A percentile compares a stretch with the other conserved stretches of the same genome.
These are phyloP conservation scores for Leccinum ponderosum DNA, from an alignment of 1,284 basidiomycete species.

Conservation along the genomic window DNA sequence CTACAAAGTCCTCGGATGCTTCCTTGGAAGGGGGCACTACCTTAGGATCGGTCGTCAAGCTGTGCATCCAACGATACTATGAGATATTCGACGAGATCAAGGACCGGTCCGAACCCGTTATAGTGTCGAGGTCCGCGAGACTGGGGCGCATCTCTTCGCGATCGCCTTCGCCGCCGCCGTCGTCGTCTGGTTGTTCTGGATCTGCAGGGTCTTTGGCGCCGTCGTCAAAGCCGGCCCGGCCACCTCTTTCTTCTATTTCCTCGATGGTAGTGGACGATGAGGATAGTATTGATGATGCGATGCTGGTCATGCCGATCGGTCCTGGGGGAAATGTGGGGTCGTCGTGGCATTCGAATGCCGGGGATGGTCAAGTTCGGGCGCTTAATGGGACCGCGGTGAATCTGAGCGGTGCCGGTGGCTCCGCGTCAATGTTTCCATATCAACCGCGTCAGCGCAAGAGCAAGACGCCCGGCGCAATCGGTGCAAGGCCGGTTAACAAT, in stretches of 20 bases:
- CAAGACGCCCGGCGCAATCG: slow-evolving; percentile 21
- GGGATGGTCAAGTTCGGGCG: slow-evolving; percentile 8
- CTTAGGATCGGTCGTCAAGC: slow-evolving; percentile 68
- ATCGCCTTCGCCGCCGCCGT: slow-evolving; percentile 25
- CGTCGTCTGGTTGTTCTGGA: not conserved
- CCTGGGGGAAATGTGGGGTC: slow-evolving; percentile 33
- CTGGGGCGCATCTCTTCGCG: slow-evolving; percentile 16
- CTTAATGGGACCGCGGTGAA: not conserved
- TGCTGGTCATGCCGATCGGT: slow-evolving; percentile 73
- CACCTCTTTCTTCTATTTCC: slow-evolving; percentile 2
- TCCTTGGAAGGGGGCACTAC: slow-evolving; percentile 53
- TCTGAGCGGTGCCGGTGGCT: slow-evolving; percentile 2
- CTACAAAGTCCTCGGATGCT: slow-evolving; percentile 23
- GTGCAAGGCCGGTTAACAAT: slow-evolving; percentile 32
- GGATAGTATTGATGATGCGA: slow-evolving; percentile 69
- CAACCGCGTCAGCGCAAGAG: slow-evolving; percentile 42
- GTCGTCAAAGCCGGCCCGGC: slow-evolving; percentile 20
- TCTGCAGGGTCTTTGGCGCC: slow-evolving; percentile 32
- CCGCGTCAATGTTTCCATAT: slow-evolving; percentile 27
- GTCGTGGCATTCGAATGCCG: slow-evolving; percentile 10
- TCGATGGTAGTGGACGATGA: slow-evolving; percentile 50
- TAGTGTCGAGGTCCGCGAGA: not conserved
- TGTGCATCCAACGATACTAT: slow-evolving; percentile 81
- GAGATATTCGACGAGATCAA: slow-evolving; percentile 80
- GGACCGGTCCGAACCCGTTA: slow-evolving; percentile 64